Conservation (phyloP, 2,329 filamentous ascomycete genomes). For the Phyllosticta ampelicida region DNA sequence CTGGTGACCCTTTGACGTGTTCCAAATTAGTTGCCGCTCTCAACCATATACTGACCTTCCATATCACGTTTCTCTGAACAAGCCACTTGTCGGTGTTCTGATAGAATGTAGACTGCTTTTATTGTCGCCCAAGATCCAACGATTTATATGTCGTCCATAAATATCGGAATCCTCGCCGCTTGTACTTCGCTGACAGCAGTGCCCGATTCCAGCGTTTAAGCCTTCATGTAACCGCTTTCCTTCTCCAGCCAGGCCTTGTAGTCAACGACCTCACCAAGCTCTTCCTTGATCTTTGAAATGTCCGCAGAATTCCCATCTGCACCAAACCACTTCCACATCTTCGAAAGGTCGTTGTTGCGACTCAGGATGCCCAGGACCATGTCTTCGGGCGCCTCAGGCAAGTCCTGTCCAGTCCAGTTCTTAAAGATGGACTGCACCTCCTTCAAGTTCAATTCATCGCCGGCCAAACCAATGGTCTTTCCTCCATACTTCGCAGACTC, state of each 20-base stretch:
- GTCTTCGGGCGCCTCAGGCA: conserved; percentile 32
- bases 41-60: neutral
- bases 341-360: conserved; percentile 28
- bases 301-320: conserved; percentile 34
- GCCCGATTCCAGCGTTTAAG: neutral
- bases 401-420: conserved; percentile 28
- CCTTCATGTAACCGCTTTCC: conserved; percentile 29
- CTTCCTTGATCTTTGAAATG: conserved; percentile 27
- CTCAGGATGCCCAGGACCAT: conserved; percentile 25
- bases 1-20: neutral
- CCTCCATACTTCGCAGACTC: conserved; percentile 32
- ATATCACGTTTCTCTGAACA: neutral
- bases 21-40: neutral
- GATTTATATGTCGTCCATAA: neutral
- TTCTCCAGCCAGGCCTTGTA: conserved; percentile 35
- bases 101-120: neutral
- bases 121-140: neutral
- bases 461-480: conserved; percentile 35
- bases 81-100: neutral
- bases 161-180: neutral
- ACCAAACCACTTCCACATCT: conserved; percentile 40
- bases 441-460: conserved; percentile 36
- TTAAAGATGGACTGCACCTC: conserved; percentile 33
- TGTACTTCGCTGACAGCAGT: too few relatives aligned
- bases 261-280: conserved; percentile 30